Evolutionary conservation across 768 basidiomycete species (phyloP), one percentile per base, ranked within the genome.

Genomic region (Heimioporus sp.): DNA sequence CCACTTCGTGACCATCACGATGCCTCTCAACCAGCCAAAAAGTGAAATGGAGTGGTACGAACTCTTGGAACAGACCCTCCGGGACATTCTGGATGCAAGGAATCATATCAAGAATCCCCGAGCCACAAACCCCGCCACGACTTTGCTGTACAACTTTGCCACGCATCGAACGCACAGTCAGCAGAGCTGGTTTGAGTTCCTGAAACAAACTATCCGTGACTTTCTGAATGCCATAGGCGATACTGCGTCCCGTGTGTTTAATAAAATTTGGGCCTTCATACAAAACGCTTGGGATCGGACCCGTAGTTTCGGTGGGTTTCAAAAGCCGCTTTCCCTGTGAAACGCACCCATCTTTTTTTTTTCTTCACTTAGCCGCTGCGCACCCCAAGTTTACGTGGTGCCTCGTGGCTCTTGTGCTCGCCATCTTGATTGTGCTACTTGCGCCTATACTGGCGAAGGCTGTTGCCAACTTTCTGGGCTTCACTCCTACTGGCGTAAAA

Each of bases 191-290:
- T 3, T 39, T 1, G 6, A 15, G 1, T 4, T 48, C 9, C 6
- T 48, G 2, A 40, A 11, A 9, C 7, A 19, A 2, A 34, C 21
- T 2, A 19, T 40, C 9, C 4, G 5, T 1, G 16, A 21, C 7
- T 4, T 13, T 2, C 13, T 46, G 0, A 5, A 30, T 0, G 7
- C 30, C 0, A 6, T 11, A 0, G 10, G 40, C 2, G 2, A 16
- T 0, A 36, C 16, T 3, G 32, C 4, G 1, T 5, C 20, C 2
- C 3, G 2, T 5, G 5, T 52, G 2, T 50, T 17, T 13, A 0
- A 20, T 4, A 1, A 0, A 0, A 0, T 28, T 7, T 28, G 24
- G 24, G 1, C 3, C 5, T 7, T 28, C 24, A 28, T 28, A 28
- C 24, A 28, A 5, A 28, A 7, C 5, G 24, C 24, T 6, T 28